Conservation (phyloP, 768 basidiomycete genomes). For the Xerocomus spinulosus region DNA sequence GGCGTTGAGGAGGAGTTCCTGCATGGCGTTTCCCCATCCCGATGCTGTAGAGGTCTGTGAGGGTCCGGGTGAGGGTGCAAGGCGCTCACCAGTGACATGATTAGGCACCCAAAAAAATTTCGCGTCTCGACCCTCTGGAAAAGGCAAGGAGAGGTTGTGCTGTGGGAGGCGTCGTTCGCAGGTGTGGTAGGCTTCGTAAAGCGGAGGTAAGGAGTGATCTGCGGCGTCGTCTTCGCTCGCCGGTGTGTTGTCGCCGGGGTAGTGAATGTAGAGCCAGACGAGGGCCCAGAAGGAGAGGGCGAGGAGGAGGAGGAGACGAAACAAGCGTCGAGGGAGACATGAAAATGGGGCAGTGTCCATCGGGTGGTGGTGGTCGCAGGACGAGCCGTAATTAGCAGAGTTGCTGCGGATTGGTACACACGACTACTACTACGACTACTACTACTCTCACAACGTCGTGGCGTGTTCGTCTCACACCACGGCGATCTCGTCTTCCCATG, state of each 20-base stretch:
- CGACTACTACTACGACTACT: no score
- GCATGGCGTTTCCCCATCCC: conserved; percentile 62
- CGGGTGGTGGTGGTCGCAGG: no score
- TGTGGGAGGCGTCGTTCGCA: conserved; percentile 45
- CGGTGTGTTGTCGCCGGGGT: background rate
- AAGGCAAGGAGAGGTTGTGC: conserved; percentile 36
- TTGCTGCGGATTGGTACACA: no score
- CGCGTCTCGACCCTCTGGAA: conserved; percentile 37
- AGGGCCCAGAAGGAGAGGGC: conserved; percentile 11
- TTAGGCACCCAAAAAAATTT: conserved; percentile 49
- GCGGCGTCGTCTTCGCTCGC: conserved; percentile 1
- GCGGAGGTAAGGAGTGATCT: conserved; percentile 35
- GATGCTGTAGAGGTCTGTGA: conserved; percentile 30
- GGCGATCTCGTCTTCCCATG: conserved; percentile 4
- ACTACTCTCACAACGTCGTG: no score
- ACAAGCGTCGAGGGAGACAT: conserved; percentile 4
- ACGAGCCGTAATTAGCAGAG: no score
- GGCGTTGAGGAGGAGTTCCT: conserved; percentile 52
- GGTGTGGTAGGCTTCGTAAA: conserved; percentile 41
- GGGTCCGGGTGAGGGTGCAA: background rate
- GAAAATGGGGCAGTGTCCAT: background rate
- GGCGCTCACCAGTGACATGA: conserved; percentile 38
- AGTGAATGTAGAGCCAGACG: conserved; percentile 13
- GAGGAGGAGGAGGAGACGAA: conserved; percentile 12
- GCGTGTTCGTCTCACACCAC: conserved; percentile 6